Evolutionary conservation across 2,329 filamentous ascomycete species (phyloP).

Genomic region (Iodosphaeria phyllophila): DNA sequence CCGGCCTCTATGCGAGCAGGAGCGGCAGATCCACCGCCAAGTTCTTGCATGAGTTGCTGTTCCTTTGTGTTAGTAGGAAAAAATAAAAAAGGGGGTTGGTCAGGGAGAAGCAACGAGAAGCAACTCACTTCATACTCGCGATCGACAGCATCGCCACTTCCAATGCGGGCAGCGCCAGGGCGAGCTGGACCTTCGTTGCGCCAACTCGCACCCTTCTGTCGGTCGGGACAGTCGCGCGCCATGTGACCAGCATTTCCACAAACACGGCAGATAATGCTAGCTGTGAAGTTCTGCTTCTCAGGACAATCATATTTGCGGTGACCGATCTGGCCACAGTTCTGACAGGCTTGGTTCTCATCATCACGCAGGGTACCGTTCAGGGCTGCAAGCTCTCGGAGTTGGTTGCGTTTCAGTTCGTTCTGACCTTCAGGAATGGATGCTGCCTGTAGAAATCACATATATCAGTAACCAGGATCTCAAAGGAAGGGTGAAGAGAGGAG

Average conservation of each 20-base stretch:
- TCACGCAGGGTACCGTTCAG: slow-evolving; percentile 98
- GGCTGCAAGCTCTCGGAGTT: slow-evolving; percentile 89
- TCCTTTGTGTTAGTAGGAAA: background rate
- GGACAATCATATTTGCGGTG: slow-evolving; percentile 98
- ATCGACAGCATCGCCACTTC: slow-evolving; percentile 68
- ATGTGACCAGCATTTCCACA: slow-evolving; percentile 97
- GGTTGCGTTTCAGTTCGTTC: slow-evolving; percentile 97
- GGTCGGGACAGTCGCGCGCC: slow-evolving; percentile 92
- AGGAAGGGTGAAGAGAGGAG: background rate
- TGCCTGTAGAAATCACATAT: slow-evolving; percentile 48
- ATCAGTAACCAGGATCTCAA: slow-evolving; percentile 12
- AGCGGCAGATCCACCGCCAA: slow-evolving; percentile 55
- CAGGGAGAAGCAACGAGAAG: no score
- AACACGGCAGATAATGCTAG: slow-evolving; percentile 95
- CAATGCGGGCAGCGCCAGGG: slow-evolving; percentile 45
- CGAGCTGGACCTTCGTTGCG: slow-evolving; percentile 49
- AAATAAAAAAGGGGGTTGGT: no score
- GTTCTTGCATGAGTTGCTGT: slow-evolving; percentile 92
- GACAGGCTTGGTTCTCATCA: slow-evolving; percentile 97
- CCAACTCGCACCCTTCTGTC: slow-evolving; percentile 80
- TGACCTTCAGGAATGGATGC: slow-evolving; percentile 97
- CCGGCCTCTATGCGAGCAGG: slow-evolving; percentile 77
- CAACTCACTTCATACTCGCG: slow-evolving; percentile 77
- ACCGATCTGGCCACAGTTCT: slow-evolving; percentile 97
- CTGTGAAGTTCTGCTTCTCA: slow-evolving; percentile 95